Percentiles rank a stretch among this genome's conserved stretches.
Evolutionary conservation across 2,329 filamentous ascomycete species (phyloP).

Genomic region (Colletotrichum scovillei): DNA sequence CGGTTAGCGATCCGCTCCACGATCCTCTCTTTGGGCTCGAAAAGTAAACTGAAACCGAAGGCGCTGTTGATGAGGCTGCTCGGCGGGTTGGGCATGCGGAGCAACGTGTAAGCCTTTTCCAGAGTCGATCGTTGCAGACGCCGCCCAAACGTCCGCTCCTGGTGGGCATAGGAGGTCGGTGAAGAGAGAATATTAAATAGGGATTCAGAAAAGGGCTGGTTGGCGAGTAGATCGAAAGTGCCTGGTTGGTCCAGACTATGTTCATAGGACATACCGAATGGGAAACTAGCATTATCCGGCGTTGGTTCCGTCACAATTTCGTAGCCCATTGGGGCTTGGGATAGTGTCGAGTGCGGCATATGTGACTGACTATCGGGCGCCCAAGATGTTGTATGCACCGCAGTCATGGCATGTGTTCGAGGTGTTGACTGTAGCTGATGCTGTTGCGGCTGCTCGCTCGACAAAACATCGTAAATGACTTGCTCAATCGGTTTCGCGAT

Average conservation of each 20-base stretch:
- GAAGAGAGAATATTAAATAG: constrained; percentile 51
- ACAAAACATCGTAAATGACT: constrained; percentile 42
- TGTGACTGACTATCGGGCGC: background rate
- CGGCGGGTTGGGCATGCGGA: constrained; percentile 61
- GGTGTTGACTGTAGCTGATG: background rate
- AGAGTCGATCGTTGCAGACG: constrained; percentile 74
- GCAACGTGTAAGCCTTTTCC: constrained; percentile 71
- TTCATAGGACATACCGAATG: constrained; percentile 49
- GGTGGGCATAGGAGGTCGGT: constrained; percentile 68
- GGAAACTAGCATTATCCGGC: constrained; percentile 65
- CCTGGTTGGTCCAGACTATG: constrained; percentile 4
- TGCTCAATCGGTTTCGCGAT: constrained; percentile 1
- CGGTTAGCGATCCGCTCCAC: constrained; percentile 50
- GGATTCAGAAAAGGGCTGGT: constrained; percentile 32
- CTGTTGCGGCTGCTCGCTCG: constrained; percentile 38
- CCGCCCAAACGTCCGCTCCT: constrained; percentile 76
- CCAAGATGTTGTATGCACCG: constrained; percentile 23
- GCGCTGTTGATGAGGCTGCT: constrained; percentile 62
- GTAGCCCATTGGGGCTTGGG: constrained; percentile 42
- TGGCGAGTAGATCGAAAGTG: background rate
- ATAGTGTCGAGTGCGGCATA: background rate
- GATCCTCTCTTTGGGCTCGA: constrained; percentile 63
- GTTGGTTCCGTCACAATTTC: constrained; percentile 64
- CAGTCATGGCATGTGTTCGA: background rate
- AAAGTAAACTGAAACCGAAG: constrained; percentile 77